Base-by-base conservation (phyloP, 495 filamentous ascomycete genomes). In the Talaromyces trachyspermus region DNA sequence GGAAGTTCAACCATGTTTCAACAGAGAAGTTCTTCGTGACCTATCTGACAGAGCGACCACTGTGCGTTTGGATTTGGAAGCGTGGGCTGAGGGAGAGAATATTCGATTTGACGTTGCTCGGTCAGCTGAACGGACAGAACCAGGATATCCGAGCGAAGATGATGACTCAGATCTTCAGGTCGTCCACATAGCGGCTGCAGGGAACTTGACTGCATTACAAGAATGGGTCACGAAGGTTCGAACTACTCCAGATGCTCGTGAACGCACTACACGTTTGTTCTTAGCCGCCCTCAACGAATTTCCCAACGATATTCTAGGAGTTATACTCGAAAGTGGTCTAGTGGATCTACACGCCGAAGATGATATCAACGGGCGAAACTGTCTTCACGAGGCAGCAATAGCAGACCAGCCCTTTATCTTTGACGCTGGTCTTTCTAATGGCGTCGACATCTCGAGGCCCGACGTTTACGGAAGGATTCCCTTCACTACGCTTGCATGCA, bases 1-100 rank as follows among this genome's bases (percentile, higher is more conserved):
- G 42, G 92, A 98, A 65, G 89, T 96, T 39, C 92, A 96, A 58
- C 94, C 92, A 2, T 95, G 91, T 62, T 98, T 98, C 75, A 97
- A 97, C 64, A 79, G 89, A 29, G 84, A 95, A 50, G 86, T 97
- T 51, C 92, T 98, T 54, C 94, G 90, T 58, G 90, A 95, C 51
- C 76, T 97, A 17, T 95, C 94, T 0, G 94, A 98, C 55, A 89
- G 95, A 62, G 92, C 94, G 15, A 95, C 90, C 2, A 95, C 88
- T 12, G 90, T 87, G 54, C 71, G 94, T 18, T 78, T 96, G 48
- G 92, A 98, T 56, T 78, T 96, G 22, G 89, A 88, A 45, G 92
- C 89, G 9, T 97, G 92, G 92, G 88, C 89, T 8, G 92, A 98
- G 63, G 92, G 92, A 8, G 91, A 96, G 53, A 84, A 90, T 62